Base-by-base conservation (phyloP, 2,329 filamentous ascomycete species). In the Nemania sp. region DNA sequence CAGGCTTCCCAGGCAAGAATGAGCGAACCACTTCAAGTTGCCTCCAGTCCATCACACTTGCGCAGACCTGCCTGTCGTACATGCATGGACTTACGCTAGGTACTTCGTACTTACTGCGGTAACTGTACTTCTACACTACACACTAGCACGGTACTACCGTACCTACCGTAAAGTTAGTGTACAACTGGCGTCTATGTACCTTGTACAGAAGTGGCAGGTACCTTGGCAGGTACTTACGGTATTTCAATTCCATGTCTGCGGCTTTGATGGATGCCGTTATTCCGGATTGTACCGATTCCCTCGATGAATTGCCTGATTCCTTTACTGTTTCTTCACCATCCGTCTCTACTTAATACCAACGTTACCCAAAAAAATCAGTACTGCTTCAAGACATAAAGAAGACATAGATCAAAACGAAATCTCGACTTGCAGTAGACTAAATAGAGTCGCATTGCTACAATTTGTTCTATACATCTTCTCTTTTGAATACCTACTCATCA, bases 251-350 rank as follows among this genome's bases (percentile, higher is more conserved):
- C 7, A 3, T 29, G 7, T 32, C 17, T 21, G 13, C 45, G 21
- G n/a, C 49, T 49, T 59, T 48, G 43, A 35, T 61, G 55, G 50
- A 21, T 59, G 55, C 55, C 59, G 59, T 46, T 20, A 40, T 59
- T 59, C 59, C 59, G 59, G 49, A 15, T 42, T 18, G 48, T 32
- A 47, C 54, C 54, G 45, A 40, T 40, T 4, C 11, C 11, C 15
- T n/a, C 35, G 11, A 39, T 13, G 35, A 39, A 12, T 12, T 39
- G 37, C 32, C 49, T 51, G 34, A 51, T 42, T 48, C 39, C 32
- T 35, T 47, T 10, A 45, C 35, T 53, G 35, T 51, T 47, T 53
- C 53, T 62, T 55, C 25, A 17, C 48, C 48, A 15, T 47, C 46
- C 46, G 12, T 49, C 39, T 48, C 29, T 42, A 53, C 29, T 34